Conservation (phyloP, 768 basidiomycete genomes). For the Collybia sordida region DNA sequence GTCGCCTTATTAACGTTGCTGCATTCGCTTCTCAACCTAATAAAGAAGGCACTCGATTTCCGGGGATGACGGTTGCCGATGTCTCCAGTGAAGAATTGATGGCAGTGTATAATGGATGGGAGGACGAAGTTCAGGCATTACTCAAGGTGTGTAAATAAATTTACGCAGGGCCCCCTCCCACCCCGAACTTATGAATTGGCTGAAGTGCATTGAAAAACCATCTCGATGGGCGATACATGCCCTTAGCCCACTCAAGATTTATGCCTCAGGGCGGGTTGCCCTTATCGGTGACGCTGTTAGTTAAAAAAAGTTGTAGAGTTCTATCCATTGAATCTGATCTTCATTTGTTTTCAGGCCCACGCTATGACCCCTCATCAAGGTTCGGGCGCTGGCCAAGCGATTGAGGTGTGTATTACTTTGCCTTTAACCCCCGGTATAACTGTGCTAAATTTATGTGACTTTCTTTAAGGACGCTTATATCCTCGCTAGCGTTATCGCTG, state of each 20-base stretch:
- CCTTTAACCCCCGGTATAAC: not conserved
- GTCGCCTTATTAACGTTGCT: slow-evolving; percentile 33
- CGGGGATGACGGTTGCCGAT: slow-evolving; percentile 29
- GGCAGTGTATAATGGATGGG: slow-evolving; percentile 28
- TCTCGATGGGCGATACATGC: slow-evolving; percentile 66
- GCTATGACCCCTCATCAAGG: slow-evolving; percentile 57
- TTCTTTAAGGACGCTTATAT: slow-evolving; percentile 50
- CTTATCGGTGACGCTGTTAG: slow-evolving; percentile 52
- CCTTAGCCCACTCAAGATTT: slow-evolving; percentile 49
- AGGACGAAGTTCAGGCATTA: slow-evolving; percentile 29
- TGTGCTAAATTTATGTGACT: not conserved
- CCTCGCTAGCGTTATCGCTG: slow-evolving; percentile 43
- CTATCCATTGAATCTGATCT: not conserved
- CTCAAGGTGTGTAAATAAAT: not conserved
- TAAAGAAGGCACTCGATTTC: slow-evolving; percentile 25
- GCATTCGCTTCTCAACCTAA: slow-evolving; percentile 26
- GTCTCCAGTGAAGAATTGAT: slow-evolving; percentile 29
- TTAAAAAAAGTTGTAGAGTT: not conserved
- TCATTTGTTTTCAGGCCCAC: slow-evolving; percentile 44
- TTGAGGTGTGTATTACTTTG: slow-evolving; percentile 37
- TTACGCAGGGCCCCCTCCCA: not conserved
- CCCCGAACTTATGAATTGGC: not conserved
- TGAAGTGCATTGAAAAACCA: slow-evolving; percentile 52
- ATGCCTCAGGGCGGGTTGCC: slow-evolving; percentile 47
- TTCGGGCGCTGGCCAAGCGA: slow-evolving; percentile 57